phyloP scores from a whole-genome alignment of 169 alveolate species.

The Eimeria maxima region DNA sequence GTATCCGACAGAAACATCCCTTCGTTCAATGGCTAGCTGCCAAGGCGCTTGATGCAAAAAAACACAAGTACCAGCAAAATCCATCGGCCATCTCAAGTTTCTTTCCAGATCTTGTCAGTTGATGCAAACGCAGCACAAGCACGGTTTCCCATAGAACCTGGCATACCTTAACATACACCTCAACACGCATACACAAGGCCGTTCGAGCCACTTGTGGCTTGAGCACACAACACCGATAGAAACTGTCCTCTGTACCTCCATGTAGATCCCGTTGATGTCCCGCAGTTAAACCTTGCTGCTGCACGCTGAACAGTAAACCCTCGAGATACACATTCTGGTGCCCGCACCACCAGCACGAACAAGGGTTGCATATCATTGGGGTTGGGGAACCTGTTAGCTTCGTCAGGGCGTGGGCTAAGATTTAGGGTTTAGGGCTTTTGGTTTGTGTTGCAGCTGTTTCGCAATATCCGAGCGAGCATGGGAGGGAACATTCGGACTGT shows the following conservation, averaged over 20 bases:
- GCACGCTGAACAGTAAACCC: no score
- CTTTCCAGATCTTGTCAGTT: slow-evolving; percentile 62
- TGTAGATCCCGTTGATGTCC: no score
- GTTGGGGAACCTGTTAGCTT: no score
- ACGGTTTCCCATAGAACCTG: no score
- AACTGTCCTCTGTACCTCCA: no score
- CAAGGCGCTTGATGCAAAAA: slow-evolving; percentile 44
- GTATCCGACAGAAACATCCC: slow-evolving; percentile 26
- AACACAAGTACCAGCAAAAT: not conserved
- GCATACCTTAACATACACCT: slow-evolving; percentile 1
- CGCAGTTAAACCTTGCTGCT: no score
- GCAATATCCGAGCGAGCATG: slow-evolving; percentile 54
- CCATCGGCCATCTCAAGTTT: not conserved
- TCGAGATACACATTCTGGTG: not conserved
- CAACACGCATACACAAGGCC: not conserved
- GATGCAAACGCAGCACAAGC: no score
- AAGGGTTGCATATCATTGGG: no score
- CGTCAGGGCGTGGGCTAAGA: not conserved
- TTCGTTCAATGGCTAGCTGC: slow-evolving; percentile 63
- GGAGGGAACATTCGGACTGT: slow-evolving; percentile 69
- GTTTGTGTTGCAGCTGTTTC: slow-evolving; percentile 58
- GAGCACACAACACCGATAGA: no score
- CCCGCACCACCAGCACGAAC: not conserved
- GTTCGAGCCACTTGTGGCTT: no score
- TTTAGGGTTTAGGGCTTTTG: not conserved